Percentiles rank a stretch among this genome's conserved stretches.
phyloP scores from a whole-genome alignment of 257 asterid genomes.

The Primulina eburnea region DNA sequence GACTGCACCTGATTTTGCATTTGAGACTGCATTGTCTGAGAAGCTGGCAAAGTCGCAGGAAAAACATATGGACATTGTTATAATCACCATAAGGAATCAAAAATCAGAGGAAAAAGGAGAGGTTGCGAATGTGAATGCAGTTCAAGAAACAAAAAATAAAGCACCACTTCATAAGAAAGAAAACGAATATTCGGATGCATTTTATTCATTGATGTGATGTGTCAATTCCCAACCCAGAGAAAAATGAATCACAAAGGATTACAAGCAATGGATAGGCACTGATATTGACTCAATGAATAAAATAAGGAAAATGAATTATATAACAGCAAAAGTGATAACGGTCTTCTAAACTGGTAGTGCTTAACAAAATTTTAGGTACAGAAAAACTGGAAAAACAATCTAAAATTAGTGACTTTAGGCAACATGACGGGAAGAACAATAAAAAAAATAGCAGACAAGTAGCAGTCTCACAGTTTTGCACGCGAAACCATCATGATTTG shows the following conservation, averaged over 20 bases:
- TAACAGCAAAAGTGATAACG: neutral
- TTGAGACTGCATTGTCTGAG: conserved; percentile 75
- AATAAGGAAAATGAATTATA: conserved; percentile 7
- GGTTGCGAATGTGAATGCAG: conserved; percentile 18
- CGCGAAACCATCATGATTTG: neutral
- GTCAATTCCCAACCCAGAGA: conserved; percentile 10
- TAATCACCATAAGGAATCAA: neutral
- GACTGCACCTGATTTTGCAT: conserved; percentile 73
- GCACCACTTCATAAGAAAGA: neutral
- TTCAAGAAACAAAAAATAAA: neutral
- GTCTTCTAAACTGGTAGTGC: conserved; percentile 2
- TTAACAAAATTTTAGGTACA: conserved; percentile 4
- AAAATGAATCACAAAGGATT: conserved; percentile 9
- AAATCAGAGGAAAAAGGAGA: neutral
- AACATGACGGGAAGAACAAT: conserved; percentile 8
- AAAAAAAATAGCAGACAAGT: neutral
- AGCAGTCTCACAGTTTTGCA: conserved; percentile 8
- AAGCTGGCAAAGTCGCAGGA: conserved; percentile 42
- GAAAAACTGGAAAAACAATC: conserved; percentile 5
- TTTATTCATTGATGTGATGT: conserved; percentile 1
- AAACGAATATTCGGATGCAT: neutral
- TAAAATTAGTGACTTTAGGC: neutral
- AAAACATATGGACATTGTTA: conserved; percentile 21
- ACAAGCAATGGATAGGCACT: neutral
- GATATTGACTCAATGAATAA: neutral